Percentiles rank a stretch among this genome's conserved stretches.
Evolutionary conservation across 2,329 filamentous ascomycete genomes (phyloP).

Genomic region (Daldinia sp.): DNA sequence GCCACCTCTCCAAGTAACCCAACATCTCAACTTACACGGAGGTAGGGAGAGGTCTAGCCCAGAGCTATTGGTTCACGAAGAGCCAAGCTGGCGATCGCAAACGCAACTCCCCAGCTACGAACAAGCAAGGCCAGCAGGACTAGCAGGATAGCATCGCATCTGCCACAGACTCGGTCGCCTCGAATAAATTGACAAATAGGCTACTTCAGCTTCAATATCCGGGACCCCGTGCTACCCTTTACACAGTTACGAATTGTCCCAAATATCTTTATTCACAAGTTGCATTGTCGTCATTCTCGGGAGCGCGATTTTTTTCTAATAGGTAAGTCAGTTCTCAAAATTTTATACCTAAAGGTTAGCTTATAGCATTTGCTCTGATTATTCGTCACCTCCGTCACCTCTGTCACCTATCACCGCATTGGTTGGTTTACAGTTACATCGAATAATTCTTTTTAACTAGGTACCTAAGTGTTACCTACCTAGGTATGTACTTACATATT

Average conservation of each 20-base stretch:
- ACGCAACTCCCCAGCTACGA: conserved; percentile 12
- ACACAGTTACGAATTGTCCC: conserved; percentile 23
- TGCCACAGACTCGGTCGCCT: conserved; percentile 23
- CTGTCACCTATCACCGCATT: conserved; percentile 1
- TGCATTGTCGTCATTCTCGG: conserved; percentile 23
- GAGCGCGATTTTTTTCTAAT: conserved; percentile 31
- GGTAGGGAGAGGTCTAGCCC: conserved; percentile 28
- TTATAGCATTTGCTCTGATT: conserved; percentile 1
- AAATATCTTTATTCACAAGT: conserved; percentile 23
- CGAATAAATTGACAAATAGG: conserved; percentile 25
- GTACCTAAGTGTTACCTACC: conserved; percentile 6
- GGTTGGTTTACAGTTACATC: conserved; percentile 15
- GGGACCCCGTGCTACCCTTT: conserved; percentile 13
- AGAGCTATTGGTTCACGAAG: conserved; percentile 38
- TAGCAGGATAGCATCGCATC: conserved; percentile 32
- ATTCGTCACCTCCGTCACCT: conserved; percentile 1
- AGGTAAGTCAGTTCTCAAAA: conserved; percentile 26
- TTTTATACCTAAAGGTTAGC: conserved; percentile 4
- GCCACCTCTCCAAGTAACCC: conserved; percentile 29
- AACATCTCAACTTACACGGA: conserved; percentile 33
- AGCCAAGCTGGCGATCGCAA: conserved; percentile 37
- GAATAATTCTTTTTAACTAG: conserved; percentile 17
- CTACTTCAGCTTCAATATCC: conserved; percentile 31
- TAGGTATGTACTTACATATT: background rate
- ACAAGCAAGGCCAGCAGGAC: background rate